Percentiles rank a stretch among this genome's conserved stretches.
Evolutionary conservation across 345 rosid species (phyloP).

Genomic region (Euclidium syriacum): DNA sequence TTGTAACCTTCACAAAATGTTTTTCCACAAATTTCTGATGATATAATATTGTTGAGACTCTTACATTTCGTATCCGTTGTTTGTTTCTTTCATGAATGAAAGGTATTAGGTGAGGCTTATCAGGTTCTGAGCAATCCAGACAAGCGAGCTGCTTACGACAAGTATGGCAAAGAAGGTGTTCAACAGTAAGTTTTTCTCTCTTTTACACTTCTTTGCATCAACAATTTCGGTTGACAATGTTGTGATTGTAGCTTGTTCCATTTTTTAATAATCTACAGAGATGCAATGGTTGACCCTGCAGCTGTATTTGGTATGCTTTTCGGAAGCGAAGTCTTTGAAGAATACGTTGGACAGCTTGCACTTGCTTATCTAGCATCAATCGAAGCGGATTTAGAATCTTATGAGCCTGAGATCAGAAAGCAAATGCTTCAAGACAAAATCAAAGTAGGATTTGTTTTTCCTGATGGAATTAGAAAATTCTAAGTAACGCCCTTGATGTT

Average conservation of each 20-base stretch:
- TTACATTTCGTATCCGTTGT: background rate
- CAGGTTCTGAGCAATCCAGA: slow-evolving; percentile 88
- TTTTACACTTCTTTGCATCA: background rate
- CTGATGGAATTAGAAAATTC: no score
- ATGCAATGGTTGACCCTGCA: slow-evolving; percentile 81
- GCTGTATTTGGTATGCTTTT: slow-evolving; percentile 92
- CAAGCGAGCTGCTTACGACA: slow-evolving; percentile 82
- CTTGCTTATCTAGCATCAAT: slow-evolving; percentile 54
- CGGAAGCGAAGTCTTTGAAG: slow-evolving; percentile 88
- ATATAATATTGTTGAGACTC: background rate
- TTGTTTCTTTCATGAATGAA: slow-evolving; percentile 1
- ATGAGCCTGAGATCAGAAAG: slow-evolving; percentile 43
- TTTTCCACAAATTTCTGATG: no score
- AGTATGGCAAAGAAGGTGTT: slow-evolving; percentile 75
- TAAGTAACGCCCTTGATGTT: no score
- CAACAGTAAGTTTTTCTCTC: slow-evolving; percentile 49
- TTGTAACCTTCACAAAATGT: background rate
- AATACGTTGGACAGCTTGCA: slow-evolving; percentile 85
- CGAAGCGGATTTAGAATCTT: slow-evolving; percentile 50
- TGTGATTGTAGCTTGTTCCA: slow-evolving; percentile 40
- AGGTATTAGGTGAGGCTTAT: slow-evolving; percentile 95
- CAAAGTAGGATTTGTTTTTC: slow-evolving; percentile 36
- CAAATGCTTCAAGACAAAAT: slow-evolving; percentile 63
- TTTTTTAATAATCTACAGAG: slow-evolving; percentile 60
- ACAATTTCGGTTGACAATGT: slow-evolving; percentile 31